These are phyloP conservation scores for Copromyces sp. DNA, from an alignment of 495 filamentous ascomycete genomes.

Conservation along the genomic window DNA sequence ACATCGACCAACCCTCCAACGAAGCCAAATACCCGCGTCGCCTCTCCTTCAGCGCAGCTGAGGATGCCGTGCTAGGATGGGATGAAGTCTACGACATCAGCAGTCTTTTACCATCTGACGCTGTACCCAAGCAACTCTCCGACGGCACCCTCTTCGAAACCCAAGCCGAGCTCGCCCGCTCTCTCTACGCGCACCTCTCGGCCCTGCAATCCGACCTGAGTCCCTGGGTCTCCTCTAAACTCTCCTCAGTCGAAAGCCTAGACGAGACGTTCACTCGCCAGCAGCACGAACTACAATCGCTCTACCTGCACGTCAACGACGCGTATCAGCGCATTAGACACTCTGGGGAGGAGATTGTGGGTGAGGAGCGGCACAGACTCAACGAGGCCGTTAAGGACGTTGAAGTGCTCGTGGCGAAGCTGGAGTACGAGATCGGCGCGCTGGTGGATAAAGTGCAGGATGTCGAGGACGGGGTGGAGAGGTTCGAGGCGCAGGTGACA, in stretches of 20 bases:
- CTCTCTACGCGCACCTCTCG: conserved; percentile 42
- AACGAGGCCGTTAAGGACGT: conserved; percentile 71
- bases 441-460: conserved; percentile 77
- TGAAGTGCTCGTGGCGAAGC: conserved; percentile 71
- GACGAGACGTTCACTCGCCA: conserved; percentile 50
- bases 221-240: conserved; percentile 58
- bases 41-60: conserved; percentile 81
- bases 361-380: conserved; percentile 53
- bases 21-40: conserved; percentile 65
- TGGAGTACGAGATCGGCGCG: conserved; percentile 87
- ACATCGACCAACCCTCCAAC: conserved; percentile 26
- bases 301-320: conserved; percentile 58
- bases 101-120: conserved; percentile 24
- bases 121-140: conserved; percentile 12
- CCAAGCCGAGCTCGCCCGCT: conserved; percentile 47
- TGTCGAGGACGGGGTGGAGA: conserved; percentile 70
- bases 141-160: not conserved
- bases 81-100: conserved; percentile 33
- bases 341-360: conserved; percentile 53
- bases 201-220: conserved; percentile 40
- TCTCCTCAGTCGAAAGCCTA: conserved; percentile 51
- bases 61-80: conserved; percentile 76
- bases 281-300: conserved; percentile 52
- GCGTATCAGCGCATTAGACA: conserved; percentile 55
- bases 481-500: conserved; percentile 72